Conservation (phyloP, 106 monocot genomes). For the Narthecium ossifragum region DNA sequence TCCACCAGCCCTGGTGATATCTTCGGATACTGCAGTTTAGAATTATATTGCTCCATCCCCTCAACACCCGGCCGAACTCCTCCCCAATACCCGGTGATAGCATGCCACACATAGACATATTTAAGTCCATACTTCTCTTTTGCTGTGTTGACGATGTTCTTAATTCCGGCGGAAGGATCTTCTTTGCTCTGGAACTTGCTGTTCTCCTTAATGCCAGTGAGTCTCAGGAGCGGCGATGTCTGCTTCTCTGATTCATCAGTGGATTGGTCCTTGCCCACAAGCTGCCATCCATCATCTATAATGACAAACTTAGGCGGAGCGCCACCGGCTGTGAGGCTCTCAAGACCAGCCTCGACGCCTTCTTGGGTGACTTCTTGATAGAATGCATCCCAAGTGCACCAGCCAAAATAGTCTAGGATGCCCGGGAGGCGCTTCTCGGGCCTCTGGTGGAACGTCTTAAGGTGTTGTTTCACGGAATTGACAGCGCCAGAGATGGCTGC, state of each 20-base stretch:
- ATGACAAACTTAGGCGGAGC: constrained; percentile 86
- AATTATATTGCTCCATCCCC: constrained; percentile 48
- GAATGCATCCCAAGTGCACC: constrained; percentile 99
- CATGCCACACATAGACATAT: constrained; percentile 93
- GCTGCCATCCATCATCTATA: constrained; percentile 97
- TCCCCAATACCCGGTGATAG: constrained; percentile 92
- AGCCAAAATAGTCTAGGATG: constrained; percentile 80
- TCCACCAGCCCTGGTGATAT: constrained; percentile 55
- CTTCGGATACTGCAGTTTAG: constrained; percentile 61
- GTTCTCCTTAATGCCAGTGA: constrained; percentile 81
- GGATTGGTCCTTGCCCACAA: constrained; percentile 37
- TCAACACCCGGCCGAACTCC: constrained; percentile 58
- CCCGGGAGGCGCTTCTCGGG: constrained; percentile 65
- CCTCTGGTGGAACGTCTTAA: constrained; percentile 61
- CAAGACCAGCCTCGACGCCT: constrained; percentile 77
- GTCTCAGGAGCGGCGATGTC: constrained; percentile 23
- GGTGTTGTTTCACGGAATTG: constrained; percentile 46
- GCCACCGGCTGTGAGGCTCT: constrained; percentile 43
- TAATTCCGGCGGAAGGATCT: constrained; percentile 44
- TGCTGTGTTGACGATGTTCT: constrained; percentile 50
- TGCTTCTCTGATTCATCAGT: not conserved
- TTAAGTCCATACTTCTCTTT: constrained; percentile 74
- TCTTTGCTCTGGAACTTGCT: constrained; percentile 61
- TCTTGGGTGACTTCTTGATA: constrained; percentile 83
- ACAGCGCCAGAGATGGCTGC: constrained; percentile 68